These are phyloP conservation scores for Venturia nashicola DNA, from an alignment of 2,329 filamentous ascomycete species.

Conservation along the genomic window DNA sequence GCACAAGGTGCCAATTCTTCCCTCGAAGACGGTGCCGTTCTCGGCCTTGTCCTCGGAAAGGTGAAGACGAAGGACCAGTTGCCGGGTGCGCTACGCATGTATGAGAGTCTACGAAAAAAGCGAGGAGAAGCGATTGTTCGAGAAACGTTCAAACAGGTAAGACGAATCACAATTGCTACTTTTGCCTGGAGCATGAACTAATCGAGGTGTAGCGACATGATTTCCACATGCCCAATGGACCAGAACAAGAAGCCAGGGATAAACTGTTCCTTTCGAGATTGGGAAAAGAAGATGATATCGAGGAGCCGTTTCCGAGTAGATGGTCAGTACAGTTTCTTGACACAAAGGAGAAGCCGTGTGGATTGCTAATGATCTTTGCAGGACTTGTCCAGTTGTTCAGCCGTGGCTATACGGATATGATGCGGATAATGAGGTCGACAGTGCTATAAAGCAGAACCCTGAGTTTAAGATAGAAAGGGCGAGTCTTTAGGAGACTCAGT, in stretches of 20 bases:
- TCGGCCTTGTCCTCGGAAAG: conserved; percentile 41
- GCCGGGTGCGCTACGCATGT: conserved; percentile 9
- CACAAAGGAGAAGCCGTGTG: background rate
- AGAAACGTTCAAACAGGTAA: conserved; percentile 44
- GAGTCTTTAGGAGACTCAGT: background rate
- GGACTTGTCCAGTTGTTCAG: conserved; percentile 22
- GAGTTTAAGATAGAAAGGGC: background rate
- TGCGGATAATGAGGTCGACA: conserved; percentile 19
- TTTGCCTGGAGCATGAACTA: background rate
- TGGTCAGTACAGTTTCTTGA: conserved; percentile 24
- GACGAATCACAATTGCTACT: background rate
- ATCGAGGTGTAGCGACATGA: conserved; percentile 18
- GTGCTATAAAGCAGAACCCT: conserved; percentile 3
- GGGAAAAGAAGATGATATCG: conserved; percentile 36
- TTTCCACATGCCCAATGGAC: conserved; percentile 35
- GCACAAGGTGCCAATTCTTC: conserved; percentile 47
- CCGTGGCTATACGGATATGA: conserved; percentile 25
- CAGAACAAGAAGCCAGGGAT: conserved; percentile 34
- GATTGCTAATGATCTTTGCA: background rate
- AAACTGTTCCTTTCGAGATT: conserved; percentile 42
- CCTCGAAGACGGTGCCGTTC: conserved; percentile 12
- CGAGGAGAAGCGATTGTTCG: conserved; percentile 43
- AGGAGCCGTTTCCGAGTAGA: conserved; percentile 44
- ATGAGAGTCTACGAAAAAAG: conserved; percentile 14
- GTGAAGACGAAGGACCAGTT: conserved; percentile 10